phyloP scores from a whole-genome alignment of 345 rosid species.

The Acer saccharum region DNA sequence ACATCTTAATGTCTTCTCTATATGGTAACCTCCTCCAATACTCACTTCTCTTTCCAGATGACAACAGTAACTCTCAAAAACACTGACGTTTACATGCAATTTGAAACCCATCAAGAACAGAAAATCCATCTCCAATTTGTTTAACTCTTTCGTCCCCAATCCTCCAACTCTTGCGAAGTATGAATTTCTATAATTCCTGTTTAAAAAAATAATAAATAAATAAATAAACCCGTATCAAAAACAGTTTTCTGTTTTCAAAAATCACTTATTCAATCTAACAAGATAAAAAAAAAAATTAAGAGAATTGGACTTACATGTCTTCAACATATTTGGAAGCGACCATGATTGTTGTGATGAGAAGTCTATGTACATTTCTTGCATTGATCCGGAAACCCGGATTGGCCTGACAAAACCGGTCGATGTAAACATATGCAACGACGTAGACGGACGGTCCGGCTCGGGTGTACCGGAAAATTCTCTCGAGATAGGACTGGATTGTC shows the following conservation, averaged over 20 bases:
- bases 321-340: conserved; percentile 90
- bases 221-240: no score
- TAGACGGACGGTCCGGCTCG: conserved; percentile 82
- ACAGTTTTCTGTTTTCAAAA: no score
- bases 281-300: not conserved
- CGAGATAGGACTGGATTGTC: conserved; percentile 77
- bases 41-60: conserved; percentile 92
- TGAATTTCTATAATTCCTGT: conserved; percentile 84
- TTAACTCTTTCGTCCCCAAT: conserved; percentile 62
- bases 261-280: no score
- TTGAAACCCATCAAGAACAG: conserved; percentile 89
- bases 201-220: not conserved
- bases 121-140: conserved; percentile 75
- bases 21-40: conserved; percentile 84
- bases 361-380: conserved; percentile 72
- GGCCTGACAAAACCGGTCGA: conserved; percentile 82
- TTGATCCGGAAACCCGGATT: conserved; percentile 69
- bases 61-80: conserved; percentile 87
- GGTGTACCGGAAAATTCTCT: conserved; percentile 86
- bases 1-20: conserved; percentile 77
- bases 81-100: conserved; percentile 84
- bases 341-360: conserved; percentile 85
- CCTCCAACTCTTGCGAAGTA: conserved; percentile 89
- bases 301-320: conserved; percentile 66
- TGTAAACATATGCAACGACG: conserved; percentile 85